These are phyloP conservation scores for Ceratobasidium papillatum DNA, from an alignment of 1,284 basidiomycete genomes.

Conservation along the genomic window DNA sequence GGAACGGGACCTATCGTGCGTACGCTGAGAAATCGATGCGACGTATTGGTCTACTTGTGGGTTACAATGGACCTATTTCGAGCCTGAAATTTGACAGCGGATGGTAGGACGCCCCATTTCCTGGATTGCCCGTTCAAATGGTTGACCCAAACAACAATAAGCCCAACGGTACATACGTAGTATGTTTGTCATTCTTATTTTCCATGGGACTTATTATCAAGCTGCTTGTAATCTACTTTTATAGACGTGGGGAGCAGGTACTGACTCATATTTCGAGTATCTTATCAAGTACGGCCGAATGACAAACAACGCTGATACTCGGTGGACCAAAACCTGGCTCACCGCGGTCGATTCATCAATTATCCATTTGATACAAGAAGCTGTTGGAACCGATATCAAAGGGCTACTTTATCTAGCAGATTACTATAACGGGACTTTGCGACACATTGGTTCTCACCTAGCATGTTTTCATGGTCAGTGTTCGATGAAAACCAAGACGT, in stretches of 20 bases:
- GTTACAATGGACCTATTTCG: not conserved
- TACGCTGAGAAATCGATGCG: slow-evolving; percentile 39
- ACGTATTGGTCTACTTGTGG: slow-evolving; percentile 4
- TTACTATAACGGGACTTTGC: not conserved
- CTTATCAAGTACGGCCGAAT: slow-evolving; percentile 31
- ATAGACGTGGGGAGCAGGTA: slow-evolving; percentile 30
- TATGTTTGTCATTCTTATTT: slow-evolving; percentile 52
- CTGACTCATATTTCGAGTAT: slow-evolving; percentile 36
- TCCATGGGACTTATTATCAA: not conserved
- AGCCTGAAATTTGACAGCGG: not conserved
- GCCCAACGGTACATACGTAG: slow-evolving; percentile 66
- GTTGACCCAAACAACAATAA: slow-evolving; percentile 66
- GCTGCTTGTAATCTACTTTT: not conserved
- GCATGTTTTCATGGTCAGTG: slow-evolving; percentile 37
- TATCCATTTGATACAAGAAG: slow-evolving; percentile 2
- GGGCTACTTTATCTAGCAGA: slow-evolving; percentile 32
- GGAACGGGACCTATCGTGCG: slow-evolving; percentile 34
- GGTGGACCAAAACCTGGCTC: slow-evolving; percentile 21
- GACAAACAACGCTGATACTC: slow-evolving; percentile 30
- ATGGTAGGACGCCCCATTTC: slow-evolving; percentile 41
- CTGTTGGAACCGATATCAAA: slow-evolving; percentile 15
- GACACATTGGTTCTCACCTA: slow-evolving; percentile 30
- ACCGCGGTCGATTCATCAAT: slow-evolving; percentile 37
- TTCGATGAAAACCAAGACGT: not conserved
- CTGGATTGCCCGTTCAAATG: slow-evolving; percentile 65